Conservation (phyloP, 2,329 filamentous ascomycete genomes). For the Microsporum audouinii region DNA sequence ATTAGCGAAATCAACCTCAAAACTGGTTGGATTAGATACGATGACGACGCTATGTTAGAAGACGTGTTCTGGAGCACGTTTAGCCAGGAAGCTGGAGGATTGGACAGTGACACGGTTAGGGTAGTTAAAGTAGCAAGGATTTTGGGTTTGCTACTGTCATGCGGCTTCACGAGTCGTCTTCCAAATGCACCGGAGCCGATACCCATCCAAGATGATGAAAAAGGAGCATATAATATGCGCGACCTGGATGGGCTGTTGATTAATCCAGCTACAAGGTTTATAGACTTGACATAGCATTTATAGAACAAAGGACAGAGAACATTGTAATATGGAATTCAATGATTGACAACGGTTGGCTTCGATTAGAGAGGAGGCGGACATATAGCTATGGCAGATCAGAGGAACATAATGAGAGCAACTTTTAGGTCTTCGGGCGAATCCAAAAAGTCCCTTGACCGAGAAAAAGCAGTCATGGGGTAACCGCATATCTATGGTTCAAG, state of each 20-base stretch:
- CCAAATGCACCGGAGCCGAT: constrained; percentile 26
- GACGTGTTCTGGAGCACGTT: constrained; percentile 28
- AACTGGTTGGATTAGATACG: constrained; percentile 26
- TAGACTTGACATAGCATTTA: constrained; percentile 10
- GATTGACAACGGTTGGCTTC: too few relatives aligned
- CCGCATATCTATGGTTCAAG: too few relatives aligned
- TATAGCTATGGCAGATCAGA: too few relatives aligned
- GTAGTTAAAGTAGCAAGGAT: constrained; percentile 26
- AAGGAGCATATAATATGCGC: constrained; percentile 31
- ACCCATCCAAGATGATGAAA: constrained; percentile 30
- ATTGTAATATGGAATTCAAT: too few relatives aligned
- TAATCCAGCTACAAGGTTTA: constrained; percentile 26
- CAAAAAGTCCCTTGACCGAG: too few relatives aligned
- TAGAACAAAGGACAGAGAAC: too few relatives aligned
- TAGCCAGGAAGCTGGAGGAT: constrained; percentile 19
- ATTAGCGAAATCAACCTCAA: constrained; percentile 28
- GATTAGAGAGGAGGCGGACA: too few relatives aligned
- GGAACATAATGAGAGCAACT: too few relatives aligned
- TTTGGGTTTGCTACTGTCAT: constrained; percentile 24
- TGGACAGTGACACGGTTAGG: constrained; percentile 19
- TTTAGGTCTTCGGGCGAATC: too few relatives aligned
- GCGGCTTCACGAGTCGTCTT: constrained; percentile 32
- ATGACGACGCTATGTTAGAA: constrained; percentile 20
- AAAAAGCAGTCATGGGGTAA: too few relatives aligned
- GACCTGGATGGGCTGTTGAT: constrained; percentile 30